Conservation (phyloP, 805 yeast species). For the Wickerhamomyces chaumierensis region DNA sequence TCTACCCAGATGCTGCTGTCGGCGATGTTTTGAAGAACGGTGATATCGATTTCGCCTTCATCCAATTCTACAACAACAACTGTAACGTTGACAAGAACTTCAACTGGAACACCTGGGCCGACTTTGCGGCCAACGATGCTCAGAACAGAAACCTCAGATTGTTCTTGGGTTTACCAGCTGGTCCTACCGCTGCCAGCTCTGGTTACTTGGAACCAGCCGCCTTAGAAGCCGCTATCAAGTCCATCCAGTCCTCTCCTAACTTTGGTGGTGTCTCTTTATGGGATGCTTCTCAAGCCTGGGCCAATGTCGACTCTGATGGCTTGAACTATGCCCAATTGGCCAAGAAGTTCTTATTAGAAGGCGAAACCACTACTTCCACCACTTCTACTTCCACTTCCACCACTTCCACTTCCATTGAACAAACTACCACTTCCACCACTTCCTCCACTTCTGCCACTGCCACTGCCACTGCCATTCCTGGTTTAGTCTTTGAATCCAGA, state of each 20-base stretch:
- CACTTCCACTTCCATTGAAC: neutral
- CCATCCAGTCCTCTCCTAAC: slow-evolving; percentile 15
- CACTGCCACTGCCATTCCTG: neutral
- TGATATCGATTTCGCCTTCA: slow-evolving; percentile 49
- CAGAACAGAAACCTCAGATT: slow-evolving; percentile 38
- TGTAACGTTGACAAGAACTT: slow-evolving; percentile 34
- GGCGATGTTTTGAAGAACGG: slow-evolving; percentile 37
- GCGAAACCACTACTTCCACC: slow-evolving; percentile 11
- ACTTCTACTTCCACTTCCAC: slow-evolving; percentile 3
- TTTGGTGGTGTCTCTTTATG: slow-evolving; percentile 67
- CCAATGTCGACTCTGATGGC: slow-evolving; percentile 29
- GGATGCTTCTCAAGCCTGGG: slow-evolving; percentile 57
- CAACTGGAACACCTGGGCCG: slow-evolving; percentile 38
- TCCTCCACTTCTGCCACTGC: neutral
- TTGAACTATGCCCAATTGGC: slow-evolving; percentile 29
- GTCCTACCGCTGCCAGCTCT: slow-evolving; percentile 36
- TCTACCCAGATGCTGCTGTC: slow-evolving; percentile 46
- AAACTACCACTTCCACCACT: neutral
- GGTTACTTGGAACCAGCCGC: slow-evolving; percentile 37
- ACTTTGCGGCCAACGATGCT: slow-evolving; percentile 35
- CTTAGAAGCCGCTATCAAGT: slow-evolving; percentile 11
- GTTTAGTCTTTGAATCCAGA: neutral
- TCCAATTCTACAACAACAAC: slow-evolving; percentile 60
- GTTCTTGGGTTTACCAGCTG: slow-evolving; percentile 48
- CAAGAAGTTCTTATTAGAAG: slow-evolving; percentile 26